A percentile compares a stretch with the other conserved stretches of the same genome.
phyloP scores from a whole-genome alignment of 768 basidiomycete species.

The Artomyces pyxidatus region DNA sequence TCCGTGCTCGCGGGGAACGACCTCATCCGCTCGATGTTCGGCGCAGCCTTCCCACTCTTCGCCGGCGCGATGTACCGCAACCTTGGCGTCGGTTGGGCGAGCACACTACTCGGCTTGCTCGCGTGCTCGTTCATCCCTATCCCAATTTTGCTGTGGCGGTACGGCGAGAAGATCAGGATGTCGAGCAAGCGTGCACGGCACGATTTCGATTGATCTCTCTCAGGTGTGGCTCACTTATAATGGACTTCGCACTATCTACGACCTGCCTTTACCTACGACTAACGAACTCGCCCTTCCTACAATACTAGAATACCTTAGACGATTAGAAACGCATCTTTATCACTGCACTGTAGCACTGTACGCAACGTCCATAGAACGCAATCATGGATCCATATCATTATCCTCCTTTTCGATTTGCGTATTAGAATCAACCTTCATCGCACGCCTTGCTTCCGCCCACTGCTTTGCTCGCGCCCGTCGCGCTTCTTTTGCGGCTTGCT shows the following conservation, averaged over 20 bases:
- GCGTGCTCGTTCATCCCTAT: conserved; percentile 19
- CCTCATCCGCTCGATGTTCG: conserved; percentile 21
- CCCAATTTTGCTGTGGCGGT: background rate
- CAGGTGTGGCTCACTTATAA: too few species aligned
- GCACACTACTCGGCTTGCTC: conserved; percentile 19
- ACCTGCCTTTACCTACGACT: too few species aligned
- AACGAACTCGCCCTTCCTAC: too few species aligned
- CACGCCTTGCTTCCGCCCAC: background rate
- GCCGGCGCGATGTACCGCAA: conserved; percentile 15
- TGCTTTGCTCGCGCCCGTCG: background rate
- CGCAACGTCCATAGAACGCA: too few species aligned
- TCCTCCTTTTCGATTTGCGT: too few species aligned
- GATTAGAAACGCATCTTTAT: too few species aligned
- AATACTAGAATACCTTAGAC: too few species aligned
- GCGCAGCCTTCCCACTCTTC: conserved; percentile 4
- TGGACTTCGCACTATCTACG: too few species aligned
- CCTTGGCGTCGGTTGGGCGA: conserved; percentile 17
- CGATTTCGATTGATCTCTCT: background rate
- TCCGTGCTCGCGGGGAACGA: conserved; percentile 26
- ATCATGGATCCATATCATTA: too few species aligned
- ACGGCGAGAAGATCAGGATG: background rate
- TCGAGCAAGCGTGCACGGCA: background rate
- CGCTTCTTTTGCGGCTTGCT: background rate
- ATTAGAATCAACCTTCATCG: too few species aligned
- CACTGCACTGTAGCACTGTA: too few species aligned